Evolutionary conservation across 345 rosid species (phyloP), one percentile per base, ranked within the genome.

Genomic region (Melaleuca quinquenervia): DNA sequence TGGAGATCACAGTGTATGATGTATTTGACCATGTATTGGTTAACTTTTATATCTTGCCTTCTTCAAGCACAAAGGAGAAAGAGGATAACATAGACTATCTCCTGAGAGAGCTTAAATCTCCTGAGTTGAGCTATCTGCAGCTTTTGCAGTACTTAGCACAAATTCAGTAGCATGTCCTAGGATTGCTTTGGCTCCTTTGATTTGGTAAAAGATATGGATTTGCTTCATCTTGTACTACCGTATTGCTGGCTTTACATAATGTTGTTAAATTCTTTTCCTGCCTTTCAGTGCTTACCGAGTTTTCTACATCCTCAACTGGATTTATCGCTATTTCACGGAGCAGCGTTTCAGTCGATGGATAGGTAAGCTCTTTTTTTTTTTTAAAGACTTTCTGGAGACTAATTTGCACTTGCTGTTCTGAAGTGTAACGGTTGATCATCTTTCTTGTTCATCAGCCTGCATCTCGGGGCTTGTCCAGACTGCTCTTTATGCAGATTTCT

Each of bases 401-500:
- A n/a, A 27, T 56, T 1, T 9, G n/a, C 18, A 7, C 8, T 49
- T 24, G 26, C 60, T 48, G 16, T 60, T 58, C 41, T 16, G 82
- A 84, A 32, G 48, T 32, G 78, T 45, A 70, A 32, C 3, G 11
- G 45, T 48, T 84, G 50, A 60, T 29, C 74, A 50, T 84, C 21
- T 84, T 48, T 87, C 84, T 86, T 70, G 78, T 70, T 70, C 78
- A 70, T 86, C 96, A 96, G 99, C 98, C 86, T 95, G 98, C 41
- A 52, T 94, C 53, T 95, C 98, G 32, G 99, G 98, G 86, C 90
- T 96, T 56, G 85, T 94, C 88, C 99, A 96, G 87, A 96, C 97
- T 64, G 98, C 94, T 84, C 94, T 96, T 24, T 95, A 96, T 52
- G 98, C 96, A 2, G 98, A 96, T 89, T 96, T 96, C 94, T 96